Conservation (phyloP, 2,329 filamentous ascomycete genomes). For the Albophoma yamanashiensis region DNA sequence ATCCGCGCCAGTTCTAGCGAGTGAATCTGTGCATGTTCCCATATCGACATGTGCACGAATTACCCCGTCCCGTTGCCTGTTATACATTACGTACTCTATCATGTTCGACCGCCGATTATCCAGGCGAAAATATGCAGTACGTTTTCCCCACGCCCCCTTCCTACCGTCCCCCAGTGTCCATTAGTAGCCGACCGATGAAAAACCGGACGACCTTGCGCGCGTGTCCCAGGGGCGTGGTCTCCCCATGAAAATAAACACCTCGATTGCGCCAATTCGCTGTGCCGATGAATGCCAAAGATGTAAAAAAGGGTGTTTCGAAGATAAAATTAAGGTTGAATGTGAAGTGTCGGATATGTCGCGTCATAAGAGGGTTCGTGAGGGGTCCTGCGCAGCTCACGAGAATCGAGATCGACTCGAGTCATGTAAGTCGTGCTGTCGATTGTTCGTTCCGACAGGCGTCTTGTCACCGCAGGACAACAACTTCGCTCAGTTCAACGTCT, state of each 20-base stretch:
- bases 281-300: slow-evolving; percentile 29
- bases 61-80: slow-evolving; percentile 17
- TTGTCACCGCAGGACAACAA: slow-evolving; percentile 29
- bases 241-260: slow-evolving; percentile 14
- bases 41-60: slow-evolving; percentile 21
- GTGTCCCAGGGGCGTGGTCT: not conserved
- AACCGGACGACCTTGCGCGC: not conserved
- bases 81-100: slow-evolving; percentile 31
- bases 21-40: slow-evolving; percentile 18
- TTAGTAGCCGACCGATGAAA: slow-evolving; percentile 1
- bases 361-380: slow-evolving; percentile 17
- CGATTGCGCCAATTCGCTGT: slow-evolving; percentile 28
- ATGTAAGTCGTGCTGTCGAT: not conserved
- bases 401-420: not conserved
- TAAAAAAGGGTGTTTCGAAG: slow-evolving; percentile 18
- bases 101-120: slow-evolving; percentile 12
- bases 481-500: slow-evolving; percentile 34
- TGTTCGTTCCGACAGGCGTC: not conserved
- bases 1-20: slow-evolving; percentile 19
- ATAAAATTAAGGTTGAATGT: slow-evolving; percentile 15
- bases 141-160: slow-evolving; percentile 2
- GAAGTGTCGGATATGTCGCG: slow-evolving; percentile 4
- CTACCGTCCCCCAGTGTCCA: slow-evolving; percentile 1
- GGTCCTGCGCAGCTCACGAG: not conserved
- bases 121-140: slow-evolving; percentile 19